Conservation (phyloP, 768 basidiomycete genomes). For the Imleria badia region DNA sequence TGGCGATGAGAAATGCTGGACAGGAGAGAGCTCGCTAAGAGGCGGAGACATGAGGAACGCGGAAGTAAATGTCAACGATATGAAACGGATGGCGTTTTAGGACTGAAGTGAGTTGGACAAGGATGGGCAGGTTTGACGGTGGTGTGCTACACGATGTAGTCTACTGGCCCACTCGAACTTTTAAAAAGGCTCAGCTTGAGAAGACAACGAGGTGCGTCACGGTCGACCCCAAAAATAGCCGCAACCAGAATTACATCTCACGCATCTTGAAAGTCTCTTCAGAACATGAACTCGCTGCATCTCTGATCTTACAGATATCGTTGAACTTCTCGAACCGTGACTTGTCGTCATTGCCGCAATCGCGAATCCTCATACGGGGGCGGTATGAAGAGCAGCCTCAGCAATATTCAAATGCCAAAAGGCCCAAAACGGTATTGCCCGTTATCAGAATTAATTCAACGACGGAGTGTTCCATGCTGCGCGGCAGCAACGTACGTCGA, state of each 20-base stretch:
- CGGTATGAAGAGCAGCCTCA: constrained; percentile 7
- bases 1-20: constrained; percentile 16
- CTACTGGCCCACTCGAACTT: constrained; percentile 13
- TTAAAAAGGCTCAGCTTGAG: constrained; percentile 23
- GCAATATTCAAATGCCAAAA: constrained; percentile 22
- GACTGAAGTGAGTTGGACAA: constrained; percentile 13
- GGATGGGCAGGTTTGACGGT: background rate
- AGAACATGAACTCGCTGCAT: constrained; percentile 21
- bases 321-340: constrained; percentile 16
- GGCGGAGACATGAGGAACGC: constrained; percentile 25
- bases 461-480: constrained; percentile 24
- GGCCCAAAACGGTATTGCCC: constrained; percentile 12
- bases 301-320: constrained; percentile 14
- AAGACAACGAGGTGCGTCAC: constrained; percentile 28
- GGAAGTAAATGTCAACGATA: constrained; percentile 23
- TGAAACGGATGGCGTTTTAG: constrained; percentile 21
- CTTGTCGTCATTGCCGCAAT: constrained; percentile 23
- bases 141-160: constrained; percentile 22
- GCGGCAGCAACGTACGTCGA: constrained; percentile 6
- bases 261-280: constrained; percentile 16
- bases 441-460: constrained; percentile 26
- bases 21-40: constrained; percentile 20
- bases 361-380: constrained; percentile 6
- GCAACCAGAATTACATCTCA: constrained; percentile 18
- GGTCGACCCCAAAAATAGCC: constrained; percentile 24